These are phyloP conservation scores for Sporothrix dimorphospora DNA, from an alignment of 2,329 filamentous ascomycete species.

Conservation along the genomic window DNA sequence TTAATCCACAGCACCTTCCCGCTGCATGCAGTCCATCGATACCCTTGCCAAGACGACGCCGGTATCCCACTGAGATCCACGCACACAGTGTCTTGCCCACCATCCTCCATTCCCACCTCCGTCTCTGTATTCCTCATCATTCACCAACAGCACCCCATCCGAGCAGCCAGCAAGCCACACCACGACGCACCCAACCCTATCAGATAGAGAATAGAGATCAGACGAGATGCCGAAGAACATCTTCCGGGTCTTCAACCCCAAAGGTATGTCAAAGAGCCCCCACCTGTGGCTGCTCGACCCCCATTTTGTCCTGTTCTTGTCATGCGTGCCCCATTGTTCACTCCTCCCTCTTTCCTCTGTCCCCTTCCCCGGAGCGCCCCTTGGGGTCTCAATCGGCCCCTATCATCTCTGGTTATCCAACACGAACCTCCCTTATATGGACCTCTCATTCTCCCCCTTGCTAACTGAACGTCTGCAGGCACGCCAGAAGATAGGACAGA, in stretches of 20 bases:
- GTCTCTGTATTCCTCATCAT: slow-evolving; percentile 12
- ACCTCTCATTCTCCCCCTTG: background rate
- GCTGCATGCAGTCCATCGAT: too few relatives aligned
- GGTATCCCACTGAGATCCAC: background rate
- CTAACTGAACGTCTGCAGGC: background rate
- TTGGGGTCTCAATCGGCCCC: too few relatives aligned
- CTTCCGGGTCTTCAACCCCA: slow-evolving; percentile 30
- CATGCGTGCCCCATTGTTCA: too few relatives aligned
- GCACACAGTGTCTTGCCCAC: background rate
- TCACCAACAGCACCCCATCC: background rate
- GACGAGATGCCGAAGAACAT: slow-evolving; percentile 25
- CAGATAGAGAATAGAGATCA: background rate
- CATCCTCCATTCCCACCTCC: background rate
- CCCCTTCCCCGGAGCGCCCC: too few relatives aligned
- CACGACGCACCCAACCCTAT: background rate
- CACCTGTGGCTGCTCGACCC: background rate
- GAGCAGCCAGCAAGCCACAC: background rate
- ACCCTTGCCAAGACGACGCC: too few relatives aligned
- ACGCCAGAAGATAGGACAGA: slow-evolving; percentile 24
- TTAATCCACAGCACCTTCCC: too few relatives aligned
- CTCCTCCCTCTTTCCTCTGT: too few relatives aligned
- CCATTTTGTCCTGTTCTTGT: too few relatives aligned
- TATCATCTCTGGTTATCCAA: too few relatives aligned
- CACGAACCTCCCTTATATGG: too few relatives aligned
- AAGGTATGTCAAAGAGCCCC: background rate